These are phyloP conservation scores for Daldinia sp. DNA, from an alignment of 2,329 filamentous ascomycete species.

Conservation along the genomic window DNA sequence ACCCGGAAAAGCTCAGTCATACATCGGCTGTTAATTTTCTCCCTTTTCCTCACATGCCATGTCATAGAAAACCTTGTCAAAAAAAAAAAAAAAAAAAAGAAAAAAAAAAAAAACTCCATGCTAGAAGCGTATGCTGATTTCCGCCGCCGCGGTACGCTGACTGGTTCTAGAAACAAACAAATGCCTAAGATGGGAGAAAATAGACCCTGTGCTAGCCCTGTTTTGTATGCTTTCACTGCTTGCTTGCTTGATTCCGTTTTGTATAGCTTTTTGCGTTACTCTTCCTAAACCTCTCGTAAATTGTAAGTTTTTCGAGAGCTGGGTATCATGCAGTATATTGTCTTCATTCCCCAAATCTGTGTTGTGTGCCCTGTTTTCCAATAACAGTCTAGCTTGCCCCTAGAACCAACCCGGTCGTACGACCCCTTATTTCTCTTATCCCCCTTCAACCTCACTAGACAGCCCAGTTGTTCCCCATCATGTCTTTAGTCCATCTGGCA, in stretches of 20 bases:
- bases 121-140: conserved; percentile 23
- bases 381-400: conserved; percentile 26
- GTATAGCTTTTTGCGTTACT: not conserved
- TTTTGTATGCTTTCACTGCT: not conserved
- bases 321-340: conserved; percentile 34
- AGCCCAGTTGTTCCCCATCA: conserved; percentile 7
- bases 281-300: conserved; percentile 16
- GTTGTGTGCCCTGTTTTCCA: conserved; percentile 21
- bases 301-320: conserved; percentile 23
- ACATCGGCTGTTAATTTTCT: conserved; percentile 4
- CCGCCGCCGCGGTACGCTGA: conserved; percentile 7
- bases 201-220: not conserved
- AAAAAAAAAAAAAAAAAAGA: not conserved
- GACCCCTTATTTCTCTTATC: conserved; percentile 2
- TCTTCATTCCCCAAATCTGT: conserved; percentile 28
- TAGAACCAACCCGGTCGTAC: conserved; percentile 21
- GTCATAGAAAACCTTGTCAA: not conserved
- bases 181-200: not conserved
- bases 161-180: conserved; percentile 17
- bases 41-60: not conserved
- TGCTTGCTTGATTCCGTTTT: conserved; percentile 8
- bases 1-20: not conserved
- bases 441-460: conserved; percentile 1
- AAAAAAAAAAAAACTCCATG: conserved; percentile 11
- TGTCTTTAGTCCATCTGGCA: conserved; percentile 50